Evolutionary conservation across 2,329 filamentous ascomycete species (phyloP).

Genomic region (Xylogone sp.): DNA sequence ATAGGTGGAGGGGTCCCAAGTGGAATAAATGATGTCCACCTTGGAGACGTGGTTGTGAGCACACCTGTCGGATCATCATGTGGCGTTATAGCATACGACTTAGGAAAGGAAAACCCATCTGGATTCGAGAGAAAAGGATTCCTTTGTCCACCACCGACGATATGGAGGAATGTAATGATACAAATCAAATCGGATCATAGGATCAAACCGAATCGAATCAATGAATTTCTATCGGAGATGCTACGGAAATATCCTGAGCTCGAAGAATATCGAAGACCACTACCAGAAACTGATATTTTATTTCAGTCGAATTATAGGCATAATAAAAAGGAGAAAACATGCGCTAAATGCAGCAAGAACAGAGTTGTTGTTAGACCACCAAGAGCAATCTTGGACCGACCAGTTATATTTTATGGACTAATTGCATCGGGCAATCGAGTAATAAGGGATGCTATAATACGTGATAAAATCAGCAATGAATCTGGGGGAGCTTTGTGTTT

Average conservation of each 20-base stretch:
- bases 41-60: conserved; percentile 9
- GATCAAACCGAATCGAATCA: conserved; percentile 3
- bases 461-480: conserved; percentile 22
- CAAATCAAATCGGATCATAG: conserved; percentile 11
- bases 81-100: conserved; percentile 19
- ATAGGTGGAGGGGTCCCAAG: conserved; percentile 17
- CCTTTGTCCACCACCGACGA: conserved; percentile 10
- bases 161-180: conserved; percentile 15
- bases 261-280: conserved; percentile 8
- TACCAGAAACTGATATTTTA: conserved; percentile 17
- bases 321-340: not conserved
- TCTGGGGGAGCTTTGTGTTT: conserved; percentile 25
- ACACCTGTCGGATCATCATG: conserved; percentile 4
- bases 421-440: conserved; percentile 28
- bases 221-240: conserved; percentile 13
- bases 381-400: conserved; percentile 4
- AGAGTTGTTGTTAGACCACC: too few relatives aligned
- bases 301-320: conserved; percentile 21
- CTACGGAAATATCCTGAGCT: conserved; percentile 15
- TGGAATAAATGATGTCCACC: conserved; percentile 5
- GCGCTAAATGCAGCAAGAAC: not conserved
- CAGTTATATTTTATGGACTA: conserved; percentile 20
- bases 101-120: conserved; percentile 6
- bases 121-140: conserved; percentile 7
- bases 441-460: conserved; percentile 19